These are phyloP conservation scores for Solanum ahanhuiri DNA, from an alignment of 257 asterid species.

Conservation along the genomic window DNA sequence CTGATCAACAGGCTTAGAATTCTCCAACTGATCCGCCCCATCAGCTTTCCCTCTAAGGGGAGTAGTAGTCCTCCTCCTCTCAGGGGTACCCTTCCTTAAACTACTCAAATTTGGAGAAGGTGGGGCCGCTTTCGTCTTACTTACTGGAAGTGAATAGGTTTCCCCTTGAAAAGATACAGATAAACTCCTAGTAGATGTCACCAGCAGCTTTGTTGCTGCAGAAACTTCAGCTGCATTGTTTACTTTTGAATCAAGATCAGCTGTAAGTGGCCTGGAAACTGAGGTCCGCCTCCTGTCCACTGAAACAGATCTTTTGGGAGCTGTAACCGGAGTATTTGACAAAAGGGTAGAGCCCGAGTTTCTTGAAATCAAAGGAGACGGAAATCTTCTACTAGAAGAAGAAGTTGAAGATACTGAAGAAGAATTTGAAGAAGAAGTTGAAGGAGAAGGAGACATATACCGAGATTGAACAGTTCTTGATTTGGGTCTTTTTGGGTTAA, in stretches of 20 bases:
- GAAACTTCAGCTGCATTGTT: conserved; percentile 47
- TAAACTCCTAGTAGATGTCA: conserved; percentile 75
- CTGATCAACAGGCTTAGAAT: conserved; percentile 63
- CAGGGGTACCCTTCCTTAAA: conserved; percentile 68
- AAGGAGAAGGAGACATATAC: conserved; percentile 82
- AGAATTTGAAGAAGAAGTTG: conserved; percentile 66
- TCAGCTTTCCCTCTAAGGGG: conserved; percentile 53
- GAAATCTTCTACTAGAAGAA: conserved; percentile 61
- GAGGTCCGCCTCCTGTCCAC: conserved; percentile 66
- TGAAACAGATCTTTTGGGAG: conserved; percentile 74
- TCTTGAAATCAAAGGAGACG: conserved; percentile 62
- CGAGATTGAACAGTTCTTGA: conserved; percentile 70
- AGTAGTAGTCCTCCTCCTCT: conserved; percentile 55
- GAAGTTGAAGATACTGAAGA: conserved; percentile 59
- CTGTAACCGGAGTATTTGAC: conserved; percentile 33
- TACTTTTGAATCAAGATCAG: conserved; percentile 52
- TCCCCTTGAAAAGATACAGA: conserved; percentile 97
- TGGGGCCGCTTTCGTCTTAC: conserved; percentile 71
- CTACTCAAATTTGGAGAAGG: conserved; percentile 59
- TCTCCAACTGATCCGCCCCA: conserved; percentile 53
- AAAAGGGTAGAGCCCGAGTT: conserved; percentile 26
- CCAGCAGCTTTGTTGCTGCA: conserved; percentile 60
- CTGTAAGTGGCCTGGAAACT: conserved; percentile 36
- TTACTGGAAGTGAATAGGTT: conserved; percentile 67
- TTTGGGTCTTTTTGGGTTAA: conserved; percentile 58